Percentiles rank a stretch among this genome's conserved stretches.
Conservation (phyloP, 116 monocot genomes). For the Cymodocea nodosa region DNA sequence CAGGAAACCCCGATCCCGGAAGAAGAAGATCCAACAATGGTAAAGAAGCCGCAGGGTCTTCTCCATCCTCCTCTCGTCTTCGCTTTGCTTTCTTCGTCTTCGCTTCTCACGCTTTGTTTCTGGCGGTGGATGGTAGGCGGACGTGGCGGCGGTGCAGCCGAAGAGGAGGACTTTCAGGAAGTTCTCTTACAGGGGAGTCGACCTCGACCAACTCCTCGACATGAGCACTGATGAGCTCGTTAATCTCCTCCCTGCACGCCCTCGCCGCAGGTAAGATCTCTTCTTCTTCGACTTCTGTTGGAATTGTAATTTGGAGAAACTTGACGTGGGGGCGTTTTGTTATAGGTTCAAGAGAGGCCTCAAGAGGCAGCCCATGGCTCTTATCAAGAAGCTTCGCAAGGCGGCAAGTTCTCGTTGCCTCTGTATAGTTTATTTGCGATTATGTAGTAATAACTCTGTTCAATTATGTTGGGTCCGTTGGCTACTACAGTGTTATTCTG, state of each 20-base stretch:
- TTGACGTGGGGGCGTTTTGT: not conserved
- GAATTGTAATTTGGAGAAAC: not conserved
- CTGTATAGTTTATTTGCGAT: too few species aligned
- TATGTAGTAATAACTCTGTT: too few species aligned
- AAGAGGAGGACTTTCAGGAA: slow-evolving; percentile 76
- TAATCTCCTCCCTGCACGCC: slow-evolving; percentile 56
- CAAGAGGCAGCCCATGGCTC: slow-evolving; percentile 69
- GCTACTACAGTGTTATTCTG: too few species aligned
- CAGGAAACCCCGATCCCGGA: too few species aligned
- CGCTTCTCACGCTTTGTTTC: too few species aligned
- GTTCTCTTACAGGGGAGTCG: slow-evolving; percentile 56
- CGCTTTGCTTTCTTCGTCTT: too few species aligned
- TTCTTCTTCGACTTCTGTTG: not conserved
- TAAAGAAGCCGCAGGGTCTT: too few species aligned
- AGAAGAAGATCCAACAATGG: too few species aligned
- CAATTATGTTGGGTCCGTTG: too few species aligned
- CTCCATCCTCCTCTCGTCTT: too few species aligned
- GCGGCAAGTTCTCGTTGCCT: slow-evolving; percentile 25
- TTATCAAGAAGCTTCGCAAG: slow-evolving; percentile 71
- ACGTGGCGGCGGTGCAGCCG: slow-evolving; percentile 28
- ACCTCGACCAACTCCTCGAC: slow-evolving; percentile 70
- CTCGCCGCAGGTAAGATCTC: slow-evolving; percentile 36
- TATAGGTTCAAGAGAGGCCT: slow-evolving; percentile 48
- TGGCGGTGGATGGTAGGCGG: slow-evolving; percentile 14
- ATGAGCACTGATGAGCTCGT: slow-evolving; percentile 70